These are phyloP conservation scores for Fusarium decemcellulare DNA, from an alignment of 2,329 filamentous ascomycete genomes.

Conservation along the genomic window DNA sequence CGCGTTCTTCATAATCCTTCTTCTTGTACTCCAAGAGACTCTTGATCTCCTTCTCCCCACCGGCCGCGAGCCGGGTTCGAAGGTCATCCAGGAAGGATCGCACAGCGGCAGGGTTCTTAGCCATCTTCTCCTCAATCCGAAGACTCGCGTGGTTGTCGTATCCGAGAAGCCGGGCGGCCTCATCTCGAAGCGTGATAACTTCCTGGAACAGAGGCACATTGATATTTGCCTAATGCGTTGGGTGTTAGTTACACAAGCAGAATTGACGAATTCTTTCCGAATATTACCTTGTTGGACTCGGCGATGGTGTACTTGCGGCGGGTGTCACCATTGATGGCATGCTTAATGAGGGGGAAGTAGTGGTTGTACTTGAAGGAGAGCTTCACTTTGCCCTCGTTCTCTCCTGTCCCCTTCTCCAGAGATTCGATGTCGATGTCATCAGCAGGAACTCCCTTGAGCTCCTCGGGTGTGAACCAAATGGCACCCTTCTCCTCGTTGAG, in stretches of 20 bases:
- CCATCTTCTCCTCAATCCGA: constrained; percentile 88
- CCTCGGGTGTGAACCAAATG: constrained; percentile 81
- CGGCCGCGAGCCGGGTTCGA: constrained; percentile 74
- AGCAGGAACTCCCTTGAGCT: constrained; percentile 81
- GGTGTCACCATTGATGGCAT: constrained; percentile 78
- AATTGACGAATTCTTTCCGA: background rate
- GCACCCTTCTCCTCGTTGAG: constrained; percentile 88
- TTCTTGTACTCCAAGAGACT: constrained; percentile 83
- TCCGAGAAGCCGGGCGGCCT: constrained; percentile 82
- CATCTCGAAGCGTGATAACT: constrained; percentile 81
- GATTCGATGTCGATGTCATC: constrained; percentile 75
- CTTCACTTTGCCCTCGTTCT: constrained; percentile 81
- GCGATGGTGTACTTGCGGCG: constrained; percentile 78
- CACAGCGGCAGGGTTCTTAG: constrained; percentile 80
- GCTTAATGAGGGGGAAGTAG: constrained; percentile 83
- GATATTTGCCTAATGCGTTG: constrained; percentile 66
- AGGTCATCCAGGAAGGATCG: constrained; percentile 81
- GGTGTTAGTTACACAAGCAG: too few relatives aligned
- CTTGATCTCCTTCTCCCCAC: constrained; percentile 78
- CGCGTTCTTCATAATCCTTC: constrained; percentile 73
- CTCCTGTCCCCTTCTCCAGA: constrained; percentile 79
- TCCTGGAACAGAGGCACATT: constrained; percentile 84
- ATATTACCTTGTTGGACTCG: constrained; percentile 81
- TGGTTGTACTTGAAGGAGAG: constrained; percentile 89
- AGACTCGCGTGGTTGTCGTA: constrained; percentile 84